Percentiles rank a stretch among this genome's conserved stretches.
phyloP scores from a whole-genome alignment of 2,329 filamentous ascomycete species.

The Pseudogymnoascus sp. region DNA sequence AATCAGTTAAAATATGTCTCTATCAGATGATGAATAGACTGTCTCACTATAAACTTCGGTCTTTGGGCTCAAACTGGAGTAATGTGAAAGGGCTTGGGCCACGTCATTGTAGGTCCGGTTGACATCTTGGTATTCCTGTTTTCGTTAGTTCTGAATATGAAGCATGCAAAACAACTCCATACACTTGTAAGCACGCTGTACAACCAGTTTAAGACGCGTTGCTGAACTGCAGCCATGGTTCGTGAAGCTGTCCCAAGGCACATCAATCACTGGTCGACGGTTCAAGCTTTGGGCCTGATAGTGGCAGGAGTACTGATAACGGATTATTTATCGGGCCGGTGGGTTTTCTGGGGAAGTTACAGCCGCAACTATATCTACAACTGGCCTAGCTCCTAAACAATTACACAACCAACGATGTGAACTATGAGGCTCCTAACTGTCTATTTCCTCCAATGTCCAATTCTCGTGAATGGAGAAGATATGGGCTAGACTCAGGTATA shows the following conservation, averaged over 20 bases:
- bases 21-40: not conserved
- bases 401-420: not conserved
- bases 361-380: not conserved
- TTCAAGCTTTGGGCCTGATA: slow-evolving; percentile 8
- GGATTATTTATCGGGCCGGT: not conserved
- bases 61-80: slow-evolving; percentile 71
- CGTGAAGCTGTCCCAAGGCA: slow-evolving; percentile 20
- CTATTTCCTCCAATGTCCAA: not conserved
- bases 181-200: slow-evolving; percentile 83
- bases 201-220: slow-evolving; percentile 89
- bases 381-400: not conserved
- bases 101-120: slow-evolving; percentile 91
- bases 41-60: slow-evolving; percentile 90
- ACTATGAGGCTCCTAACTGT: not conserved
- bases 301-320: slow-evolving; percentile 7
- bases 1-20: slow-evolving; percentile 17
- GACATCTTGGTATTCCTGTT: slow-evolving; percentile 85
- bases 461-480: not conserved
- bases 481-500: not conserved
- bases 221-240: slow-evolving; percentile 59
- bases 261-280: slow-evolving; percentile 5
- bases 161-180: slow-evolving; percentile 23
- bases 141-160: not conserved
- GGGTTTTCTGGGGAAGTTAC: not conserved
- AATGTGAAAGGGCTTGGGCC: slow-evolving; percentile 70